phyloP scores from a whole-genome alignment of 129 eudicot genomes.

The Cynara cardunculus region DNA sequence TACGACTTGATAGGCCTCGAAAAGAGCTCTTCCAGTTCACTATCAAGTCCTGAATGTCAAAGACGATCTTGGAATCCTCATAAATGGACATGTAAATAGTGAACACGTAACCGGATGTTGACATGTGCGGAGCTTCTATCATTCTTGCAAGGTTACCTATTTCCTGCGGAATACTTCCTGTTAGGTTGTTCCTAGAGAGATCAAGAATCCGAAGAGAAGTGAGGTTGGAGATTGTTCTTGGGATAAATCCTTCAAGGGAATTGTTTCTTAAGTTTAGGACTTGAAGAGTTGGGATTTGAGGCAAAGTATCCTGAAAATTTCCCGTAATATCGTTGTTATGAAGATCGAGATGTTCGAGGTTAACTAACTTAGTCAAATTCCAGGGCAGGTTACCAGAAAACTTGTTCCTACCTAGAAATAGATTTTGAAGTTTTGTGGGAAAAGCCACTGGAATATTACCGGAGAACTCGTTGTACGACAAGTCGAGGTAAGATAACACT shows the following conservation, averaged over 20 bases:
- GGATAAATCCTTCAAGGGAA: constrained; percentile 26
- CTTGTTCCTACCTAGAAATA: constrained; percentile 29
- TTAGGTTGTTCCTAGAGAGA: constrained; percentile 30
- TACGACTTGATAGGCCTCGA: constrained; percentile 29
- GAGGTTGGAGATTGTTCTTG: constrained; percentile 22
- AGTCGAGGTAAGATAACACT: constrained; percentile 25
- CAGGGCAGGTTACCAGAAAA: constrained; percentile 38
- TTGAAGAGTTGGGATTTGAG: constrained; percentile 23
- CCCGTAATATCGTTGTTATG: constrained; percentile 37
- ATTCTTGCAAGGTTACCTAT: constrained; percentile 24
- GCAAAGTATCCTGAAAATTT: constrained; percentile 14
- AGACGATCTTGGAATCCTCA: not conserved
- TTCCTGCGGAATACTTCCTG: constrained; percentile 17
- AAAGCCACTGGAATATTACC: constrained; percentile 33
- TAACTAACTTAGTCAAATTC: constrained; percentile 21
- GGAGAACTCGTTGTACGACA: constrained; percentile 36
- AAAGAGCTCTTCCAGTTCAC: constrained; percentile 48
- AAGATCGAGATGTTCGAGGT: constrained; percentile 40
- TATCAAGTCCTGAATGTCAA: constrained; percentile 25
- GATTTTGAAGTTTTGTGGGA: constrained; percentile 5
- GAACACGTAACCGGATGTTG: not conserved
- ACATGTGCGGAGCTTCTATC: constrained; percentile 13
- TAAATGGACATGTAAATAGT: not conserved
- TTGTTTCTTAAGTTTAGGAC: constrained; percentile 33
- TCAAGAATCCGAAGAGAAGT: constrained; percentile 25